Evolutionary conservation across 495 filamentous ascomycete species (phyloP).

Genomic region (Lophium mytilinum): DNA sequence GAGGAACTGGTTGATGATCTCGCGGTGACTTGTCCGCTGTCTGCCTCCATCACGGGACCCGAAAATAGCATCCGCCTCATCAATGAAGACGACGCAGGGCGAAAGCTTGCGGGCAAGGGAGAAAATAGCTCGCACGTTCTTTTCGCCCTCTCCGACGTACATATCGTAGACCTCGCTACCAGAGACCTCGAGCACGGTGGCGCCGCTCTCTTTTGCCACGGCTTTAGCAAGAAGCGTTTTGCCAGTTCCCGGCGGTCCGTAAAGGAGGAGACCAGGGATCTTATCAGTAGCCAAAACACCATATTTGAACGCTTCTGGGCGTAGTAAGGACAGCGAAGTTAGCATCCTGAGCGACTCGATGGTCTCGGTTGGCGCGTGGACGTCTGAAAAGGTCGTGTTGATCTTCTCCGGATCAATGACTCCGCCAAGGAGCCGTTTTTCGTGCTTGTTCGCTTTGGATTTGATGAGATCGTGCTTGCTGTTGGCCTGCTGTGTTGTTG

Average conservation of each 20-base stretch:
- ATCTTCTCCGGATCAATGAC: slow-evolving; percentile 74
- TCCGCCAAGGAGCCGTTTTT: slow-evolving; percentile 74
- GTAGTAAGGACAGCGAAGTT: slow-evolving; percentile 76
- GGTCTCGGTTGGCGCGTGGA: slow-evolving; percentile 72
- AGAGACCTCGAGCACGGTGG: slow-evolving; percentile 68
- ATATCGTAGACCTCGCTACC: slow-evolving; percentile 86
- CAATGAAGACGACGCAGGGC: slow-evolving; percentile 94
- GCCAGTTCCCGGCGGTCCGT: slow-evolving; percentile 91
- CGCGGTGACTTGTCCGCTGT: slow-evolving; percentile 61
- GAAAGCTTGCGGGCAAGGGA: slow-evolving; percentile 80
- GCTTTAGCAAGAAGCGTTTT: slow-evolving; percentile 95
- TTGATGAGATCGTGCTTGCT: slow-evolving; percentile 24
- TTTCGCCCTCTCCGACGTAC: slow-evolving; percentile 93
- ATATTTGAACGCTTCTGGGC: slow-evolving; percentile 92
- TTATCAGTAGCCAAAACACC: slow-evolving; percentile 87
- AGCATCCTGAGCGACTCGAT: slow-evolving; percentile 83
- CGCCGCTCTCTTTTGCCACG: slow-evolving; percentile 88
- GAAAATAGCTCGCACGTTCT: slow-evolving; percentile 93
- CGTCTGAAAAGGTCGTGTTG: slow-evolving; percentile 74
- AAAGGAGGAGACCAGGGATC: slow-evolving; percentile 82
- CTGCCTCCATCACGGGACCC: slow-evolving; percentile 56
- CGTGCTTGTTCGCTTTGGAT: slow-evolving; percentile 50
- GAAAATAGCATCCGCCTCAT: slow-evolving; percentile 92
- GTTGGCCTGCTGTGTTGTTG: slow-evolving; percentile 20
- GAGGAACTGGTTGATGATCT: slow-evolving; percentile 95